These are phyloP conservation scores for Picochlorum costavermella DNA, from an alignment of 139 green algal genomes.

Conservation along the genomic window DNA sequence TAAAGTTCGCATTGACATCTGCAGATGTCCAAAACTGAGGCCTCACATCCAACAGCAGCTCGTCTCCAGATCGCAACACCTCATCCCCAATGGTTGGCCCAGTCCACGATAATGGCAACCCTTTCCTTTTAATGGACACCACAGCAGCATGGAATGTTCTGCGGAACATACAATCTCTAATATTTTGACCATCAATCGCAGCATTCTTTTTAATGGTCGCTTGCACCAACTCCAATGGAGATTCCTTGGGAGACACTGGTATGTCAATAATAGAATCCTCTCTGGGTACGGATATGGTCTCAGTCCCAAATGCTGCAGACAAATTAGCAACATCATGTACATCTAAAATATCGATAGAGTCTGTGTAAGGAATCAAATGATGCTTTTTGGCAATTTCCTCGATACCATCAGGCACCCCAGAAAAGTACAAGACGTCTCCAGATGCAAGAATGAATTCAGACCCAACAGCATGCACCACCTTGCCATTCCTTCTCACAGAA, in stretches of 20 bases:
- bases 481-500: slow-evolving; percentile 16
- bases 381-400: slow-evolving; percentile 12
- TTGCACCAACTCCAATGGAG: slow-evolving; percentile 20
- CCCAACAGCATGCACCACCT: slow-evolving; percentile 30
- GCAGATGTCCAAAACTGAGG: slow-evolving; percentile 28
- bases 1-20: slow-evolving; percentile 31
- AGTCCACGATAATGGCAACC: slow-evolving; percentile 18
- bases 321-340: slow-evolving; percentile 13
- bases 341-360: slow-evolving; percentile 22
- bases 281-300: slow-evolving; percentile 7
- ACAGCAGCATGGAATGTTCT: slow-evolving; percentile 54
- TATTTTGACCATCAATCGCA: slow-evolving; percentile 26
- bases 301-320: slow-evolving; percentile 13
- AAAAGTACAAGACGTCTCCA: slow-evolving; percentile 30
- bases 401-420: slow-evolving; percentile 28
- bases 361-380: slow-evolving; percentile 21
- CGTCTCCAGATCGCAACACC: slow-evolving; percentile 45
- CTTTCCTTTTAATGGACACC: slow-evolving; percentile 56
- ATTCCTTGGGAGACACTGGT: not conserved
- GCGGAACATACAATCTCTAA: slow-evolving; percentile 45
- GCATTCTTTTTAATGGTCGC: slow-evolving; percentile 20
- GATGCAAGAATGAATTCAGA: slow-evolving; percentile 27
- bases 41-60: slow-evolving; percentile 48
- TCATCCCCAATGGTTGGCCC: slow-evolving; percentile 51
- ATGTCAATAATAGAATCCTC: not conserved